Percentiles rank a stretch among this genome's conserved stretches.
phyloP scores from a whole-genome alignment of 768 basidiomycete species.

The Boletus subparvulus region DNA sequence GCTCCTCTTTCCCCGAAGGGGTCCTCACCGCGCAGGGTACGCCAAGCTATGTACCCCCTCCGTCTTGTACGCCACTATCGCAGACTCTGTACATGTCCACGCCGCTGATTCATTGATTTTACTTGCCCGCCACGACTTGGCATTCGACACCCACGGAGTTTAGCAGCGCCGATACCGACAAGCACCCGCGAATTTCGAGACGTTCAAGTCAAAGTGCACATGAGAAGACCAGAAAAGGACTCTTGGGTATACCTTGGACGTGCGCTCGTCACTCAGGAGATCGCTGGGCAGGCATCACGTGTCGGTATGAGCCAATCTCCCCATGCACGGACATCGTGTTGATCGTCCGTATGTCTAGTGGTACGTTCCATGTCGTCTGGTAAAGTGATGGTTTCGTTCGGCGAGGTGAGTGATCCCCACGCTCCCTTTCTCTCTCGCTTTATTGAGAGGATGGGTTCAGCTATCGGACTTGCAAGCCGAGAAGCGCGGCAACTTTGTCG shows the following conservation, averaged over 20 bases:
- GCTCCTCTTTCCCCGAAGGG: conserved; percentile 21
- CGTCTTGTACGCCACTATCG: conserved; percentile 20
- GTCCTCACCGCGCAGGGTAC: conserved; percentile 19
- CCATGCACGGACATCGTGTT: conserved; percentile 1
- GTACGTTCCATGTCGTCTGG: conserved; percentile 56
- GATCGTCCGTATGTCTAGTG: conserved; percentile 13
- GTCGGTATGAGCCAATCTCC: conserved; percentile 56
- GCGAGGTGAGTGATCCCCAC: conserved; percentile 50
- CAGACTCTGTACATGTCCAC: background rate
- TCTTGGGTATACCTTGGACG: conserved; percentile 82
- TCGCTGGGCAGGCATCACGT: conserved; percentile 72
- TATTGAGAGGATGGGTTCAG: conserved; percentile 33
- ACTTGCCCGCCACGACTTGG: background rate
- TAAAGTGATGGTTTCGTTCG: conserved; percentile 68
- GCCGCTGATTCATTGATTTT: conserved; percentile 10
- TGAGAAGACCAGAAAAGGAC: conserved; percentile 74
- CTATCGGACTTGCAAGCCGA: conserved; percentile 76
- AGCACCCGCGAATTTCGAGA: conserved; percentile 64
- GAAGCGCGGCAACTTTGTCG: conserved; percentile 85
- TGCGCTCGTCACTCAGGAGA: conserved; percentile 72
- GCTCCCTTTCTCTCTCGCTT: background rate
- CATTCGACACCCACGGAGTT: background rate
- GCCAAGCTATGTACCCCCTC: conserved; percentile 13
- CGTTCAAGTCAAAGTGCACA: conserved; percentile 82
- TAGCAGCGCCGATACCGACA: conserved; percentile 25